phyloP scores from a whole-genome alignment of 345 rosid species.

The Nasturtium officinale region DNA sequence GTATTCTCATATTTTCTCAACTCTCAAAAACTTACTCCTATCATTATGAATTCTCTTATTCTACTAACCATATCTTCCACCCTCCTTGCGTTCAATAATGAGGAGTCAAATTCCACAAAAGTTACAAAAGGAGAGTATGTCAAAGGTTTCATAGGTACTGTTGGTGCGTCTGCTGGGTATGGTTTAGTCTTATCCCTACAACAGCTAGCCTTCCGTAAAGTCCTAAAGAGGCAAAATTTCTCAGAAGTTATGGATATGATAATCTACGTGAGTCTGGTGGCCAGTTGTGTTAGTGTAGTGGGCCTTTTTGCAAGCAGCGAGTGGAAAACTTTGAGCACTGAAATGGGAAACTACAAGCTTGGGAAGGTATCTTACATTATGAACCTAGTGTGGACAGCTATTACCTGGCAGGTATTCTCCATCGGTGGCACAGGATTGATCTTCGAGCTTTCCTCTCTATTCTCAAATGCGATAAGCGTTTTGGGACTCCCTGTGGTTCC shows the following conservation, averaged over 20 bases:
- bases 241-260: constrained; percentile 42
- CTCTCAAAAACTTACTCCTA: constrained; percentile 55
- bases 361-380: constrained; percentile 63
- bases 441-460: constrained; percentile 61
- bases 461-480: constrained; percentile 59
- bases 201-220: constrained; percentile 50
- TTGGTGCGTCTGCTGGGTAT: constrained; percentile 54
- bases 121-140: constrained; percentile 41
- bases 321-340: constrained; percentile 46
- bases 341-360: constrained; percentile 52
- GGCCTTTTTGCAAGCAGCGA: constrained; percentile 66
- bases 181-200: constrained; percentile 50
- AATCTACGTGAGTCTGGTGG: constrained; percentile 42
- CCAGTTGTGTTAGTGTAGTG: constrained; percentile 38
- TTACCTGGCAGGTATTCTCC: constrained; percentile 53
- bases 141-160: constrained; percentile 49
- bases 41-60: constrained; percentile 50
- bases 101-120: constrained; percentile 12
- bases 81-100: constrained; percentile 51
- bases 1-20: constrained; percentile 59
- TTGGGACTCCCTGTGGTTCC: constrained; percentile 68
- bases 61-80: constrained; percentile 61
- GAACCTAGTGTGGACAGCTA: constrained; percentile 53
- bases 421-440: constrained; percentile 60
- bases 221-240: constrained; percentile 45